These are phyloP conservation scores for Trichoderma sp. DNA, from an alignment of 2,329 filamentous ascomycete species.

Conservation along the genomic window DNA sequence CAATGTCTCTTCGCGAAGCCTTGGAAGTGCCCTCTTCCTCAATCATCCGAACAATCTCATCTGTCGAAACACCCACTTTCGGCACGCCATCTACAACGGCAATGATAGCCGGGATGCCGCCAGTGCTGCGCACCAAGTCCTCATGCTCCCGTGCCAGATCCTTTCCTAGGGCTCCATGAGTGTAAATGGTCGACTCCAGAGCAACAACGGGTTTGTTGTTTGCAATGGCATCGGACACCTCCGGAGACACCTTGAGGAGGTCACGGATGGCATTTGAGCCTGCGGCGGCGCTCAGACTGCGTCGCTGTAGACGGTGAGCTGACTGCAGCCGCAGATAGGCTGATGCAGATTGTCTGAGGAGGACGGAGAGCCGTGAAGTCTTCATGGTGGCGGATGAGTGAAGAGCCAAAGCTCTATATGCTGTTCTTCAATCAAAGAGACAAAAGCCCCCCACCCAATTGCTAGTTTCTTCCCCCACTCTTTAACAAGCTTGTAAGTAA, in stretches of 20 bases:
- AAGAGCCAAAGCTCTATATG: background rate
- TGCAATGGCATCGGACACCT: conserved; percentile 74
- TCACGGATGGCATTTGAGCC: conserved; percentile 30
- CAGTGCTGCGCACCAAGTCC: conserved; percentile 74
- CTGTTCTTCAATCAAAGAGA: background rate
- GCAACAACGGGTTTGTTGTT: conserved; percentile 82
- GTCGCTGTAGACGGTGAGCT: background rate
- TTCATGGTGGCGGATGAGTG: conserved; percentile 14
- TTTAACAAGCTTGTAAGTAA: background rate
- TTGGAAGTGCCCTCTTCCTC: conserved; percentile 69
- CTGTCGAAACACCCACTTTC: conserved; percentile 69
- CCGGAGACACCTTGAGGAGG: conserved; percentile 72
- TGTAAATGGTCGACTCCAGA: conserved; percentile 95
- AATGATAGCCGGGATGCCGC: conserved; percentile 85
- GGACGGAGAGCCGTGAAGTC: conserved; percentile 10
- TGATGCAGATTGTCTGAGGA: background rate
- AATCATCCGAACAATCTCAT: conserved; percentile 73
- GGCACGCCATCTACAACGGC: conserved; percentile 82
- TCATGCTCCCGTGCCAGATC: conserved; percentile 76
- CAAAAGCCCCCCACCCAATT: background rate
- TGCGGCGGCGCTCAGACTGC: conserved; percentile 10
- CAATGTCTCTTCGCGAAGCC: conserved; percentile 82
- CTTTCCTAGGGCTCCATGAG: conserved; percentile 82
- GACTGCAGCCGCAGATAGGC: conserved; percentile 1
- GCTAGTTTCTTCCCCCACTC: conserved; percentile 12